Conservation (phyloP, 257 asterid species). For the Rehmannia glutinosa region DNA sequence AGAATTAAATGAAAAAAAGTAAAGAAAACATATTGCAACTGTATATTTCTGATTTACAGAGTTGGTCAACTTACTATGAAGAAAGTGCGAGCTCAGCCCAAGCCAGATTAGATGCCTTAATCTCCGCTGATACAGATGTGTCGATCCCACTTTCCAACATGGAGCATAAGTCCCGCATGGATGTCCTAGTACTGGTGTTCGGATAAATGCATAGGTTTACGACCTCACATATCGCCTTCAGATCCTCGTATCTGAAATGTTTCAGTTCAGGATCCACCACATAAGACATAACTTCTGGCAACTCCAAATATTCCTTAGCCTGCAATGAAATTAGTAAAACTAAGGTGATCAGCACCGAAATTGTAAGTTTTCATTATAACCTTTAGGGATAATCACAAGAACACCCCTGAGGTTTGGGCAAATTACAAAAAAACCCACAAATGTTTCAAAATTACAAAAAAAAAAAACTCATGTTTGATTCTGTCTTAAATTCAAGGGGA, state of each 20-base stretch:
- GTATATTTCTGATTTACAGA: slow-evolving; percentile 32
- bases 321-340: slow-evolving; percentile 20
- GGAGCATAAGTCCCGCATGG: slow-evolving; percentile 59
- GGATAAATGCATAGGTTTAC: slow-evolving; percentile 58
- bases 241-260: slow-evolving; percentile 69
- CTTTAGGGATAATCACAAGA: too few relatives aligned
- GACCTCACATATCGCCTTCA: slow-evolving; percentile 71
- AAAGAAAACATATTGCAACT: slow-evolving; percentile 2
- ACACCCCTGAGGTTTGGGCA: too few relatives aligned
- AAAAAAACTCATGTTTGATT: too few relatives aligned
- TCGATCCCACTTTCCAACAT: slow-evolving; percentile 70
- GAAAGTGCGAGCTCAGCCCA: slow-evolving; percentile 97
- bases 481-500: too few relatives aligned
- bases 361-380: not conserved
- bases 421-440: too few relatives aligned
- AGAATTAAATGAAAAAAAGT: not conserved
- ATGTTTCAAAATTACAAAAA: too few relatives aligned
- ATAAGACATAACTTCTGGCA: slow-evolving; percentile 62
- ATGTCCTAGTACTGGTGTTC: slow-evolving; percentile 33
- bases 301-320: slow-evolving; percentile 75
- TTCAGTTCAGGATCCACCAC: slow-evolving; percentile 83
- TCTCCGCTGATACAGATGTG: slow-evolving; percentile 61
- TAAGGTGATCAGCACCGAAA: not conserved
- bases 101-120: slow-evolving; percentile 69
- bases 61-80: slow-evolving; percentile 48